Base-by-base conservation (phyloP, 371 early-diverging fungal genomes). In the Umbelopsis sp. region DNA sequence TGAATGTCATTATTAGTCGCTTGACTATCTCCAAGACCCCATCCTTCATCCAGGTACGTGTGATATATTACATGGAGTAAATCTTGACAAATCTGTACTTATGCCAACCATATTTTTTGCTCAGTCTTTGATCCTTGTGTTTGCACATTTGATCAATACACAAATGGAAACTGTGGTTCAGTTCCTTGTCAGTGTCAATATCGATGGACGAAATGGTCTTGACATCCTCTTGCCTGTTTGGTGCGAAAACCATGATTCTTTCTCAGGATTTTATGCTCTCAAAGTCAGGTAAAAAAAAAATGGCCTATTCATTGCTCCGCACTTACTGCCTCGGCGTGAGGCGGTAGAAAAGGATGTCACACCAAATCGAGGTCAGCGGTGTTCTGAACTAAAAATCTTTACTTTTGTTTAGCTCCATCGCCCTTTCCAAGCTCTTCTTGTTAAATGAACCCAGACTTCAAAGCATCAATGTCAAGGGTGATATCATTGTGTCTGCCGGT, bases 121-220 rank as follows among this genome's bases (percentile, higher is more conserved):
- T 9, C 76, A 91, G 82, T 92, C 94, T n/a, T 80, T 96, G n/a
- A 85, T 96, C 5, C 80, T 93, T 75, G 90, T 95, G 14, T 93
- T 96, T 76, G 94, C 94, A 44, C 94, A 96, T 63, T 80, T 97
- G 63, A 82, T 93, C 48, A 82, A 88, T 44, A 83, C 79, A 38
- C 92, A 95, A 63, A 83, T 89, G 57, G 85, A 89, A 12, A 87
- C 88, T 12, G 87, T 92, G 0, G 77, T 92, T 63, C 83, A 90
- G 50, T 92, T 93, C 77, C 77, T 95, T 62, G 71, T 77, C 20
- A 78, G 76, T 6, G 71, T 87, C 4, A 76, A 78, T 44, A 76
- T 91, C 38, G 73, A 85, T 20, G 86, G 86, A 10, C 77, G 78
- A 41, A 87, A 74, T 51, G 95, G 91, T 20, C 73, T 94, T 53